These are phyloP conservation scores for Alnus glutinosa DNA, from an alignment of 306 rosid genomes.

Conservation along the genomic window DNA sequence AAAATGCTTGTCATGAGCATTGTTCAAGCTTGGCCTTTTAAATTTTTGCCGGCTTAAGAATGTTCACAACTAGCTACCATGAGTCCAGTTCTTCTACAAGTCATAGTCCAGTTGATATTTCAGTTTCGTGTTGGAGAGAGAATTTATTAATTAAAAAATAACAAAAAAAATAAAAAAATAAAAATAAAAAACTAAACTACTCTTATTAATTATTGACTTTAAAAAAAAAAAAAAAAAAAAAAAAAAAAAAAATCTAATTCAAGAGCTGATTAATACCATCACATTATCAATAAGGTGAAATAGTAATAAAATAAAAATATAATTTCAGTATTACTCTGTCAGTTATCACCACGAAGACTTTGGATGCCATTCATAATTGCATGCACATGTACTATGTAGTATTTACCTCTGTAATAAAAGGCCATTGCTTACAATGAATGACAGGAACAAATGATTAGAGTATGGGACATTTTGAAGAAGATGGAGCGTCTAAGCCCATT, in stretches of 20 bases:
- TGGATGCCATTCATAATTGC: conserved; percentile 13
- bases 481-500: no score
- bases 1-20: not conserved
- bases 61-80: no score
- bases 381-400: conserved; percentile 7
- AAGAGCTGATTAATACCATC: no score
- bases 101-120: not conserved
- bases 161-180: no score
- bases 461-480: not conserved
- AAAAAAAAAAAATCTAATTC: no score
- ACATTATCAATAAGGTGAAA: no score
- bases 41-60: not conserved
- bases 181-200: no score
- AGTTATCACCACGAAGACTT: conserved; percentile 12
- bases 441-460: conserved; percentile 15
- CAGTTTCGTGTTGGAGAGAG: not conserved
- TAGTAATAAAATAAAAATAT: no score
- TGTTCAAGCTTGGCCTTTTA: not conserved
- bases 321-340: no score
- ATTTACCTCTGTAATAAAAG: conserved; percentile 24
- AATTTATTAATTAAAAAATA: not conserved
- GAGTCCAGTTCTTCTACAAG: no score
- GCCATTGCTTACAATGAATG: conserved; percentile 5
- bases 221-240: no score
- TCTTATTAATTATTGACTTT: no score